A percentile compares a stretch with the other conserved stretches of the same genome.
These are phyloP conservation scores for Przewalskia tangutica DNA, from an alignment of 257 asterid genomes.

Conservation along the genomic window DNA sequence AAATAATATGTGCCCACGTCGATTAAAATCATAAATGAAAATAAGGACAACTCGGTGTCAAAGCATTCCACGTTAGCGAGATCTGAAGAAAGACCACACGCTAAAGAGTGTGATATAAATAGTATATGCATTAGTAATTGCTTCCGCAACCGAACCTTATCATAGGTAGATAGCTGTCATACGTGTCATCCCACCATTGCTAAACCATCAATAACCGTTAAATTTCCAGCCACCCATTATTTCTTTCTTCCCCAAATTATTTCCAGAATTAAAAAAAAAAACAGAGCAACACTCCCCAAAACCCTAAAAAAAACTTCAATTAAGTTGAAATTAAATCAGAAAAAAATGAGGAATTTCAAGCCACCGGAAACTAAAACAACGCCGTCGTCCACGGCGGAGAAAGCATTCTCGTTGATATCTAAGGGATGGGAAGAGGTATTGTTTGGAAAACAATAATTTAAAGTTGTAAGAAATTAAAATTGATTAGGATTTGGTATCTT, in stretches of 20 bases:
- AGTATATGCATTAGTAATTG: too few relatives aligned
- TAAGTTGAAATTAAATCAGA: neutral
- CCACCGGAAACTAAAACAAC: slow-evolving; percentile 56
- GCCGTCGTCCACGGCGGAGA: slow-evolving; percentile 26
- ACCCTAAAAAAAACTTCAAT: neutral
- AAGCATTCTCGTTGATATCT: slow-evolving; percentile 57
- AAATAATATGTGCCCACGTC: too few relatives aligned
- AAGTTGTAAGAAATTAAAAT: too few relatives aligned
- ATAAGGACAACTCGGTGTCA: too few relatives aligned
- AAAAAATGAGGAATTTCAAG: slow-evolving; percentile 37
- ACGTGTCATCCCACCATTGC: slow-evolving; percentile 16
- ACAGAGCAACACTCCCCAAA: neutral
- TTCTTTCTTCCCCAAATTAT: neutral
- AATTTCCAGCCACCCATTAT: neutral
- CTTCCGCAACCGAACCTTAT: too few relatives aligned
- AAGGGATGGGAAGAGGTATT: slow-evolving; percentile 87
- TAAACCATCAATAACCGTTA: neutral
- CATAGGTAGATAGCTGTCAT: too few relatives aligned
- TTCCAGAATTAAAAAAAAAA: neutral
- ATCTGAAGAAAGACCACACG: too few relatives aligned
- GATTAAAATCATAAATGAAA: too few relatives aligned
- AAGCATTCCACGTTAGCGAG: too few relatives aligned
- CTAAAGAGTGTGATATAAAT: too few relatives aligned
- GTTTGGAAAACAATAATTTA: too few relatives aligned
- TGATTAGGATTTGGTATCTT: too few relatives aligned